Evolutionary conservation across 2,329 filamentous ascomycete genomes (phyloP).

Genomic region (Boeremia exigua): DNA sequence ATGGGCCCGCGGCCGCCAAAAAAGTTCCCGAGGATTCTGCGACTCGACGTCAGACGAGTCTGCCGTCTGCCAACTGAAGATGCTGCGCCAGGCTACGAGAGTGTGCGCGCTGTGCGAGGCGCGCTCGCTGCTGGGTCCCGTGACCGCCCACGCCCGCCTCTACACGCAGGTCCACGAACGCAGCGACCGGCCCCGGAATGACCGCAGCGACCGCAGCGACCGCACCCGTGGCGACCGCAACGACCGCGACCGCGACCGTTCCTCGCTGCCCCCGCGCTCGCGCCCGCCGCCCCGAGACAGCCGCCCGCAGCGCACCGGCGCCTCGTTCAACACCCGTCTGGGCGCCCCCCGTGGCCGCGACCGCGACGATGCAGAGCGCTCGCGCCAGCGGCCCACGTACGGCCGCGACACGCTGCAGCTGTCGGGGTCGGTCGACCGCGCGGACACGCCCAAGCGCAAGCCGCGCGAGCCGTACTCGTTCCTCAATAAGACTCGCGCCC

Average conservation of each 20-base stretch:
- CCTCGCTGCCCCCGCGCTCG: constrained; percentile 13
- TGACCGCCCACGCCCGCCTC: too few relatives aligned
- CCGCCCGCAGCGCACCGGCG: not conserved
- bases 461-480: constrained; percentile 41
- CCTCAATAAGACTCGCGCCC: constrained; percentile 43
- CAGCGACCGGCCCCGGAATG: too few relatives aligned
- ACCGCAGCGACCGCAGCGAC: constrained; percentile 11
- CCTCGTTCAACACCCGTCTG: constrained; percentile 11
- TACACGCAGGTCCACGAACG: constrained; percentile 42
- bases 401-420: constrained; percentile 54
- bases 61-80: constrained; percentile 14
- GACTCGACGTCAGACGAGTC: not conserved
- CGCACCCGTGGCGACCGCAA: not conserved
- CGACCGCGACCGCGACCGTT: not conserved
- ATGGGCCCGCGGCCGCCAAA: constrained; percentile 2
- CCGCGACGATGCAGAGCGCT: constrained; percentile 5
- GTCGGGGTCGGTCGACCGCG: constrained; percentile 48
- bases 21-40: constrained; percentile 2
- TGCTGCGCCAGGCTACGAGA: constrained; percentile 40
- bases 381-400: constrained; percentile 13
- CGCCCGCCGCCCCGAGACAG: constrained; percentile 17
- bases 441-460: constrained; percentile 27
- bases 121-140: constrained; percentile 30
- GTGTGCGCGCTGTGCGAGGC: constrained; percentile 54
- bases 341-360: constrained; percentile 1